phyloP scores from a whole-genome alignment of 2,329 filamentous ascomycete genomes.

The Phoma sp. region DNA sequence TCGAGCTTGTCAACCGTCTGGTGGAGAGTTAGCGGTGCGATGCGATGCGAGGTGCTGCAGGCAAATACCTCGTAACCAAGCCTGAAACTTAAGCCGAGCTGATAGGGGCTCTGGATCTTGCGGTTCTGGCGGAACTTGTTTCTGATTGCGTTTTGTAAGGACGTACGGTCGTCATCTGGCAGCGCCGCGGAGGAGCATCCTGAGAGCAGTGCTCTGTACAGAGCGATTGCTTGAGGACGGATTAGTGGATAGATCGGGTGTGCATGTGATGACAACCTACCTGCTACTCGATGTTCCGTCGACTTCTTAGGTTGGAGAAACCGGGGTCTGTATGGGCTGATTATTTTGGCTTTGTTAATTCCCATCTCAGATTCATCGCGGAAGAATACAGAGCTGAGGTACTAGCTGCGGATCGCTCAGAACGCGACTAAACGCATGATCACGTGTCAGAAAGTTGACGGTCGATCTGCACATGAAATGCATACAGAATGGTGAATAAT shows the following conservation, averaged over 20 bases:
- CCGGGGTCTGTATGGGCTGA: constrained; percentile 52
- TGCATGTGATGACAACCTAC: constrained; percentile 36
- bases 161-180: constrained; percentile 56
- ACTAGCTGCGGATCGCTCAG: constrained; percentile 2
- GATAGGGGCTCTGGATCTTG: constrained; percentile 62
- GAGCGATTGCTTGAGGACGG: constrained; percentile 63
- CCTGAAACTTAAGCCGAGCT: constrained; percentile 67
- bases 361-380: no score
- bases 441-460: constrained; percentile 17
- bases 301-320: constrained; percentile 54
- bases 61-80: constrained; percentile 68
- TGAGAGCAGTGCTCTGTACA: constrained; percentile 73
- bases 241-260: constrained; percentile 1
- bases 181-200: constrained; percentile 62
- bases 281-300: constrained; percentile 59
- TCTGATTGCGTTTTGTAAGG: constrained; percentile 64
- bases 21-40: constrained; percentile 15
- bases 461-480: not conserved
- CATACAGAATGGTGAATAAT: not conserved
- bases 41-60: not conserved
- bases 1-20: constrained; percentile 53
- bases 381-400: not conserved
- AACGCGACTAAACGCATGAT: constrained; percentile 23
- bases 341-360: constrained; percentile 16
- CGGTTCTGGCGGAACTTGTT: constrained; percentile 68